Conservation (phyloP, 495 filamentous ascomycete genomes). For the Annulohypoxylon maeteangense region DNA sequence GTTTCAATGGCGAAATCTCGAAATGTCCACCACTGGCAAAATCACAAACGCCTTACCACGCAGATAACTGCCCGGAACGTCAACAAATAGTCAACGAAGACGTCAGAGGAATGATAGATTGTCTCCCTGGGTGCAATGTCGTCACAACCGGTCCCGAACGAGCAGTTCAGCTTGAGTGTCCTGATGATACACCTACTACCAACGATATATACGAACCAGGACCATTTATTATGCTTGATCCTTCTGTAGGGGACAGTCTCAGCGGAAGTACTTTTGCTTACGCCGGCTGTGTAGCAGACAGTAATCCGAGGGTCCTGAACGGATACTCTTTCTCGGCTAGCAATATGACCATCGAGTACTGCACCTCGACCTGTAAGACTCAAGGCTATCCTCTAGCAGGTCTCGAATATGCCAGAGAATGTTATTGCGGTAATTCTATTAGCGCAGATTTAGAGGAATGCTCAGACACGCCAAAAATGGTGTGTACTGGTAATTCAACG, state of each 20-base stretch:
- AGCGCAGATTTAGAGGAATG: slow-evolving; percentile 37
- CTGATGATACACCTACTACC: slow-evolving; percentile 19
- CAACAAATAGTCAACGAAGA: slow-evolving; percentile 48
- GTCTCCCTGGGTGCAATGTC: slow-evolving; percentile 64
- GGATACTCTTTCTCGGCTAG: slow-evolving; percentile 6
- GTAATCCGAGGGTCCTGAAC: slow-evolving; percentile 10
- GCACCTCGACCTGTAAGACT: slow-evolving; percentile 50
- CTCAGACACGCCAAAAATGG: slow-evolving; percentile 37
- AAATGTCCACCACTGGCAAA: slow-evolving; percentile 60
- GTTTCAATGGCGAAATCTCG: slow-evolving; percentile 58
- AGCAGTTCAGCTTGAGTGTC: slow-evolving; percentile 31
- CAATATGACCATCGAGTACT: slow-evolving; percentile 54
- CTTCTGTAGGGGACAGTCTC: slow-evolving; percentile 22
- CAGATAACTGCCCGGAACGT: slow-evolving; percentile 51
- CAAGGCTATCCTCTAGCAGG: slow-evolving; percentile 53
- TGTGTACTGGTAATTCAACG: slow-evolving; percentile 48
- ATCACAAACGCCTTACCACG: slow-evolving; percentile 55
- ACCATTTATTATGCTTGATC: slow-evolving; percentile 21
- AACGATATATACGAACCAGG: slow-evolving; percentile 15
- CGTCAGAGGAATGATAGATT: slow-evolving; percentile 47
- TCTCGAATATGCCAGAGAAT: slow-evolving; percentile 50
- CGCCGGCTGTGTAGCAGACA: slow-evolving; percentile 61
- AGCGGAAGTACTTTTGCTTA: slow-evolving; percentile 47
- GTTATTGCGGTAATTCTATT: slow-evolving; percentile 46
- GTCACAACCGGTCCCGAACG: slow-evolving; percentile 55